Percentiles rank a stretch among this genome's conserved stretches.
These are phyloP conservation scores for Porogramme epimiltina DNA, from an alignment of 1,284 basidiomycete genomes.

Conservation along the genomic window DNA sequence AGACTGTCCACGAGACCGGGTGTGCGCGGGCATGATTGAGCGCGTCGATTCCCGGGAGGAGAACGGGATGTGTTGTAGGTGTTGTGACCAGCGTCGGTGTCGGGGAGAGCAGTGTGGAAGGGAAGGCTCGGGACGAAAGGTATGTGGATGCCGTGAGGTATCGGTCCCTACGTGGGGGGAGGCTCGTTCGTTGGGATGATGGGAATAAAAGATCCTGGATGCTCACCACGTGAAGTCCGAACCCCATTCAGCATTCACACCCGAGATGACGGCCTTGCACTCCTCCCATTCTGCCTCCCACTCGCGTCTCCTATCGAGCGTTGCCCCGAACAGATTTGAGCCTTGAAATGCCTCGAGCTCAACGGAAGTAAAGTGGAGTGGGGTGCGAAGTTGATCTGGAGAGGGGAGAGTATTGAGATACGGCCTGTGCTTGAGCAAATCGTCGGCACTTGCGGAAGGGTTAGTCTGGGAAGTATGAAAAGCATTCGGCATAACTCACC, in stretches of 20 bases:
- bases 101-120: slow-evolving; percentile 72
- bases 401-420: slow-evolving; percentile 74
- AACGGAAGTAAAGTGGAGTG: slow-evolving; percentile 66
- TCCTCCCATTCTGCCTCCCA: slow-evolving; percentile 64
- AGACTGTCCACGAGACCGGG: slow-evolving; percentile 80
- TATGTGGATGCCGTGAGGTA: slow-evolving; percentile 76
- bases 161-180: slow-evolving; percentile 52
- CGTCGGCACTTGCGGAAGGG: neutral
- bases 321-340: slow-evolving; percentile 79
- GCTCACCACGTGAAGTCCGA: slow-evolving; percentile 69
- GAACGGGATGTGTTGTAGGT: slow-evolving; percentile 67
- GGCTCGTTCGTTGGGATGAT: too few species aligned
- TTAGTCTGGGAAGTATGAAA: too few species aligned
- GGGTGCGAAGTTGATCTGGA: slow-evolving; percentile 60
- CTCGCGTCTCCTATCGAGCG: slow-evolving; percentile 57
- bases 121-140: slow-evolving; percentile 86
- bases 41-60: slow-evolving; percentile 84
- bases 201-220: too few species aligned
- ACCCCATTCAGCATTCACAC: slow-evolving; percentile 45
- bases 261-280: slow-evolving; percentile 45
- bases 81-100: slow-evolving; percentile 53
- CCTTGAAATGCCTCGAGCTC: slow-evolving; percentile 73
- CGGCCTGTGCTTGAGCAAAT: slow-evolving; percentile 50
- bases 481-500: too few species aligned
- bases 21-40: slow-evolving; percentile 79